phyloP scores from a whole-genome alignment of 495 filamentous ascomycete species.

The Daldinia childiae region DNA sequence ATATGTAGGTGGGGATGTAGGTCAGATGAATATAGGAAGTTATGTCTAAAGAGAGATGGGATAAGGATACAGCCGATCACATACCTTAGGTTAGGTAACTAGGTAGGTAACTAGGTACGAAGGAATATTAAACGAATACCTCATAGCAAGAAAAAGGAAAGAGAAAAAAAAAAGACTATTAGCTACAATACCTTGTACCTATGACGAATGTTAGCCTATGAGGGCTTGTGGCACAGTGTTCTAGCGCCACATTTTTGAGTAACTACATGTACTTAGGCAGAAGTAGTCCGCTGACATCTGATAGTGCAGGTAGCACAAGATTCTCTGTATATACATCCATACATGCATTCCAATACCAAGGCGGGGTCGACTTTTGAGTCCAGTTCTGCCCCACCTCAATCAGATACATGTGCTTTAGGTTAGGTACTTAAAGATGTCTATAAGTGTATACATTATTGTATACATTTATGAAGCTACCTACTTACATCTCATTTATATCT shows the following conservation, averaged over 20 bases:
- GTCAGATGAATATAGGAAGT: background rate
- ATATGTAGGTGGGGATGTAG: background rate
- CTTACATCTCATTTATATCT: too few species aligned
- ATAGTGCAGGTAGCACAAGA: background rate
- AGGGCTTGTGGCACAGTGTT: conserved; percentile 10
- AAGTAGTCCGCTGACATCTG: background rate
- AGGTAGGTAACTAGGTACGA: background rate
- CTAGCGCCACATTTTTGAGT: conserved; percentile 12
- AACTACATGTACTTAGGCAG: background rate
- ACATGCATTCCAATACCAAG: background rate
- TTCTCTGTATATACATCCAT: background rate
- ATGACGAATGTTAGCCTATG: conserved; percentile 32
- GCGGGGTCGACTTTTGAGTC: background rate
- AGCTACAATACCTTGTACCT: background rate
- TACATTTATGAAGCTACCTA: too few species aligned
- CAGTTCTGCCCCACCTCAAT: background rate
- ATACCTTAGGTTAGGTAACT: background rate
- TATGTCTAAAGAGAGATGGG: background rate
- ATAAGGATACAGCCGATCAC: background rate
- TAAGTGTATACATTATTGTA: too few species aligned
- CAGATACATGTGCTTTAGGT: background rate
- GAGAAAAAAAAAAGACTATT: background rate
- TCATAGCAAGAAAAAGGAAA: conserved; percentile 6
- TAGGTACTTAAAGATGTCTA: too few species aligned
- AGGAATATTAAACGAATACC: background rate